Base-by-base conservation (phyloP, 257 asterid genomes). In the Jasminum sambac region DNA sequence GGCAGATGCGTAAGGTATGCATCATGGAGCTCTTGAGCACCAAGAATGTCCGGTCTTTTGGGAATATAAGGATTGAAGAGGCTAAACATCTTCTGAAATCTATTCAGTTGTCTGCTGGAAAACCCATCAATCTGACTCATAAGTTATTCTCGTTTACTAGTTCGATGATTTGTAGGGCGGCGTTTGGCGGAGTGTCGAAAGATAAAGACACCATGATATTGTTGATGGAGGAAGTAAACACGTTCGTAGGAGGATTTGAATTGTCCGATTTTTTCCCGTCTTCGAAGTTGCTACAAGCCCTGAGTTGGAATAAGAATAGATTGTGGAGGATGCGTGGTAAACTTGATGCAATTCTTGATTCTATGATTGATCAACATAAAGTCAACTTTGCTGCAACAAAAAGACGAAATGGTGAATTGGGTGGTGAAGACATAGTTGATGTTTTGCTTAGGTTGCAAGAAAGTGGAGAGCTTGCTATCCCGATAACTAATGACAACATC, bases 11-110 rank as follows among this genome's bases (percentile, higher is more conserved):
- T 2, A 55, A 55, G n/a, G 6, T 55, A 10, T 55, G 62, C 24
- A 75, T 61, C n/a, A 12, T 69, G 16, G 79, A 70, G 24, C 79
- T 75, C 13, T 17, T 75, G 7, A 75, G 57, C 60, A 11, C 64
- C 24, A 75, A 76, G 52, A 64, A 23, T 52, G 58, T 70, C 50
- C 61, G 48, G 50, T 48, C 76, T 24, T 76, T 40, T 36, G 16
- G 41, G 8, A 16, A 12, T 0, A 75, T 64, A n/a, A 67, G 72
- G 30, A 39, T 63, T 13, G 68, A 64, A 5, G 75, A 69, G 65
- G 7, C 12, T 23, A 11, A 21, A 0, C 70, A 40, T 26, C 60
- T 66, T 21, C 10, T 66, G 1, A 66, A 66, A 66, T 66, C 70
- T 13, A 41, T 66, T 34, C 21, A 23, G 70, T 66, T 21, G 24